These are phyloP conservation scores for Lactarius evosmus DNA, from an alignment of 768 basidiomycete genomes.

Conservation along the genomic window DNA sequence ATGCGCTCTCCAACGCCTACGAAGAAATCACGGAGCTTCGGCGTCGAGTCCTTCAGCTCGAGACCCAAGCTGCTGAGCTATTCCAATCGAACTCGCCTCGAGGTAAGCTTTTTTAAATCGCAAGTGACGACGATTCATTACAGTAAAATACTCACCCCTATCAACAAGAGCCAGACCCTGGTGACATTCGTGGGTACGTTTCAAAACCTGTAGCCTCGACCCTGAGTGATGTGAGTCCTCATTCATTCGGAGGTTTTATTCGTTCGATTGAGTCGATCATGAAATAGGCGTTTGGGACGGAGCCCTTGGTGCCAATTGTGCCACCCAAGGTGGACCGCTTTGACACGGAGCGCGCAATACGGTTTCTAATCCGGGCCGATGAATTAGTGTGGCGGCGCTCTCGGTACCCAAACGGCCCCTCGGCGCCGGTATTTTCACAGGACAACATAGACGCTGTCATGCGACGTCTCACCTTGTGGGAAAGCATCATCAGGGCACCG, in stretches of 20 bases:
- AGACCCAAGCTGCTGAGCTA: slow-evolving; percentile 9
- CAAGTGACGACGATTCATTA: neutral
- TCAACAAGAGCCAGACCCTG: neutral
- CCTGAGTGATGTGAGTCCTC: slow-evolving; percentile 8
- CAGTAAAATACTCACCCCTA: neutral
- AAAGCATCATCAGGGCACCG: slow-evolving; percentile 27
- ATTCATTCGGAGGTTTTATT: neutral
- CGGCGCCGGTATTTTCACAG: slow-evolving; percentile 24
- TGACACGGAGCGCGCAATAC: slow-evolving; percentile 23
- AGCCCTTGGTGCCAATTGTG: neutral
- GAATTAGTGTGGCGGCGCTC: slow-evolving; percentile 29
- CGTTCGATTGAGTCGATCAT: neutral
- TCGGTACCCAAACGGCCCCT: slow-evolving; percentile 16
- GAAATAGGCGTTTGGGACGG: slow-evolving; percentile 13
- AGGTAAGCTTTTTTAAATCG: neutral
- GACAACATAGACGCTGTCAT: slow-evolving; percentile 24
- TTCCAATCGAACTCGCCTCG: neutral
- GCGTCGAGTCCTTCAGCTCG: slow-evolving; percentile 6
- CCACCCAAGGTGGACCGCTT: neutral
- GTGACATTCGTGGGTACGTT: slow-evolving; percentile 8
- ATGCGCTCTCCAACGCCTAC: slow-evolving; percentile 20
- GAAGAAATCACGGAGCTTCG: slow-evolving; percentile 23
- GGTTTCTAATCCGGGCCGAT: slow-evolving; percentile 23
- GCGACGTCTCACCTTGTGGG: slow-evolving; percentile 27
- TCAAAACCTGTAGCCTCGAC: neutral